A percentile compares a stretch with the other conserved stretches of the same genome.
Conservation (phyloP, 2,329 filamentous ascomycete genomes). For the Aspergillus chevalieri region DNA sequence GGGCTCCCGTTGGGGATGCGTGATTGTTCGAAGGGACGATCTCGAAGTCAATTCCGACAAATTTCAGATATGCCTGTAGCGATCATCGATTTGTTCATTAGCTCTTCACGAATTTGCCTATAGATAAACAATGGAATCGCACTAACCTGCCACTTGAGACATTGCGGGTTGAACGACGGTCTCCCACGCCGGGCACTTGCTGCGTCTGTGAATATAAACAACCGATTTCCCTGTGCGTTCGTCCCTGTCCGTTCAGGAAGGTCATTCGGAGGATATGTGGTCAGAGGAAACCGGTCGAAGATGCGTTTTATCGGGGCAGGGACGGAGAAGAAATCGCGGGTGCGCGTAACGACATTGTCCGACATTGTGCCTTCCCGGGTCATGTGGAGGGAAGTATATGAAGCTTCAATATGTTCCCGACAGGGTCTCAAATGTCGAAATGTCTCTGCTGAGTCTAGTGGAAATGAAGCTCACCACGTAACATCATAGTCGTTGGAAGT, state of each 20-base stretch:
- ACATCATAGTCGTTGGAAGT: background rate
- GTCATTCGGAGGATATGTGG: conserved; percentile 66
- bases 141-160: conserved; percentile 90
- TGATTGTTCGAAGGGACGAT: conserved; percentile 78
- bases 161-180: conserved; percentile 85
- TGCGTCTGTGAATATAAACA: conserved; percentile 71
- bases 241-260: conserved; percentile 59
- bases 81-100: background rate
- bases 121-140: background rate
- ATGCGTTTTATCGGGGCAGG: conserved; percentile 72
- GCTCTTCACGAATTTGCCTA: background rate
- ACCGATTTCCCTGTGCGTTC: conserved; percentile 46
- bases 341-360: conserved; percentile 16
- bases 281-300: conserved; percentile 78
- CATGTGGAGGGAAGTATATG: conserved; percentile 12
- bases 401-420: background rate
- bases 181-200: conserved; percentile 55
- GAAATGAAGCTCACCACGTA: background rate
- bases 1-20: conserved; percentile 78
- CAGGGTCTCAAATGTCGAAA: background rate
- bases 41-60: conserved; percentile 62
- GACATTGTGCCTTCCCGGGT: conserved; percentile 20
- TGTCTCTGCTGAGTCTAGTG: background rate
- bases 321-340: conserved; percentile 33
- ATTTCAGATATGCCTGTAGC: conserved; percentile 70